Conservation (phyloP, 1,284 basidiomycete genomes). For the Anthracocystis setariae region DNA sequence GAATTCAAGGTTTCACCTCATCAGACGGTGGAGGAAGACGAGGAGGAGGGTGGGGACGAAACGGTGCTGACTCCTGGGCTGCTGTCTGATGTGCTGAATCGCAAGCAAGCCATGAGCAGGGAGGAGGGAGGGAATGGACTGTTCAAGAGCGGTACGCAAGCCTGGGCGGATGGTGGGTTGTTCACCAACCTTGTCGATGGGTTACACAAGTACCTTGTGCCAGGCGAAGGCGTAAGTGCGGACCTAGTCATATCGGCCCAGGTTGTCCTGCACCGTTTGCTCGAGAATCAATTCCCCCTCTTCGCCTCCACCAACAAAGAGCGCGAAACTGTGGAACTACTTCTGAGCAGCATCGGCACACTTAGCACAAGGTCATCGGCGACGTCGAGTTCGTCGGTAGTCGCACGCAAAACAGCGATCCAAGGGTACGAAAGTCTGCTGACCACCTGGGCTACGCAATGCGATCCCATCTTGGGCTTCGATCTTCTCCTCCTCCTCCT, state of each 20-base stretch:
- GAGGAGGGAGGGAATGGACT: not conserved
- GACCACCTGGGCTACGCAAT: slow-evolving; percentile 14
- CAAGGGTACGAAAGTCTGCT: slow-evolving; percentile 32
- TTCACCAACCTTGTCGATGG: slow-evolving; percentile 24
- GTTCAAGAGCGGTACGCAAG: slow-evolving; percentile 9
- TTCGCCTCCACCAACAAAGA: slow-evolving; percentile 29
- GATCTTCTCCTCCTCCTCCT: slow-evolving; percentile 12
- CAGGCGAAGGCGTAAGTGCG: not conserved
- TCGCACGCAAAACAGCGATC: slow-evolving; percentile 31
- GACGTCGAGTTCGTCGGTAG: not conserved
- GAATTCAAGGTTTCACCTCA: slow-evolving; percentile 41
- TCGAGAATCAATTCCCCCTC: slow-evolving; percentile 51
- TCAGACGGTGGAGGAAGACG: not conserved
- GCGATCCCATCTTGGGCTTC: slow-evolving; percentile 53
- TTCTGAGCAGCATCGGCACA: slow-evolving; percentile 1
- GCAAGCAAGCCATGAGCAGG: not conserved
- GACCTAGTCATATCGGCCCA: slow-evolving; percentile 43
- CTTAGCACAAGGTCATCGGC: not conserved
- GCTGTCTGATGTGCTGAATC: slow-evolving; percentile 9
- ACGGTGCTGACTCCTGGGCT: slow-evolving; percentile 19
- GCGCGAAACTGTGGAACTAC: slow-evolving; percentile 24
- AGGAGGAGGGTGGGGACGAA: slow-evolving; percentile 11
- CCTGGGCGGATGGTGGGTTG: slow-evolving; percentile 41
- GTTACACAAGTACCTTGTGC: slow-evolving; percentile 17
- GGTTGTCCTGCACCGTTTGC: slow-evolving; percentile 45